Conservation (phyloP, 2,329 filamentous ascomycete genomes). For the Penicillium sp. region DNA sequence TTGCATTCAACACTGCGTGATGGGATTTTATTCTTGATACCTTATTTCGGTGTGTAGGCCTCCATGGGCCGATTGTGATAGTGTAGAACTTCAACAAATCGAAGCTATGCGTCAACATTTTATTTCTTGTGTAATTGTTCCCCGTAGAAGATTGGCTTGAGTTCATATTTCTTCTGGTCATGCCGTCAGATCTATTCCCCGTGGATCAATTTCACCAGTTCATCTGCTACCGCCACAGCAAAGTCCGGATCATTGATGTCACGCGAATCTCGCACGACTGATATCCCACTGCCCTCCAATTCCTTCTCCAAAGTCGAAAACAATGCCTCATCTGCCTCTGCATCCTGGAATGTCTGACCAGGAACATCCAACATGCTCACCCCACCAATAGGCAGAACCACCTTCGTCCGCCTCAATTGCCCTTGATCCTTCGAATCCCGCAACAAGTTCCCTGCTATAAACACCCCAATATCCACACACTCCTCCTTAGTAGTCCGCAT, state of each 20-base stretch:
- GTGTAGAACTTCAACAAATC: conserved; percentile 12
- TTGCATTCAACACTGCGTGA: conserved; percentile 42
- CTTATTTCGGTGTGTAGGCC: conserved; percentile 18
- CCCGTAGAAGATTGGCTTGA: not conserved
- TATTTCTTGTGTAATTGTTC: not conserved
- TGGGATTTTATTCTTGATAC: conserved; percentile 29
- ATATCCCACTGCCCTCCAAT: conserved; percentile 51
- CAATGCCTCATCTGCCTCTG: conserved; percentile 49
- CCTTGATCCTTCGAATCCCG: conserved; percentile 39
- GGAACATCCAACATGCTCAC: conserved; percentile 61
- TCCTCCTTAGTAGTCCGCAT: conserved; percentile 64
- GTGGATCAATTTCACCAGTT: conserved; percentile 22
- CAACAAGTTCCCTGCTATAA: conserved; percentile 56
- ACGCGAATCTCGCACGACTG: conserved; percentile 49
- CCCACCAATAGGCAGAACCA: conserved; percentile 62
- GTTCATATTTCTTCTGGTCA: not conserved
- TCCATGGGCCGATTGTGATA: conserved; percentile 18
- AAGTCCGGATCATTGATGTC: conserved; percentile 36
- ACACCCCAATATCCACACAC: conserved; percentile 54
- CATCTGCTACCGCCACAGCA: conserved; percentile 28
- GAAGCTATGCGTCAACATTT: conserved; percentile 14
- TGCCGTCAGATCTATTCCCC: not conserved
- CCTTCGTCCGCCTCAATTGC: conserved; percentile 17
- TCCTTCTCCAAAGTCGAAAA: conserved; percentile 51
- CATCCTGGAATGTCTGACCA: conserved; percentile 55